Evolutionary conservation across 1,139 yeast genomes (phyloP).

Genomic region (Protomyces macrosporus): DNA sequence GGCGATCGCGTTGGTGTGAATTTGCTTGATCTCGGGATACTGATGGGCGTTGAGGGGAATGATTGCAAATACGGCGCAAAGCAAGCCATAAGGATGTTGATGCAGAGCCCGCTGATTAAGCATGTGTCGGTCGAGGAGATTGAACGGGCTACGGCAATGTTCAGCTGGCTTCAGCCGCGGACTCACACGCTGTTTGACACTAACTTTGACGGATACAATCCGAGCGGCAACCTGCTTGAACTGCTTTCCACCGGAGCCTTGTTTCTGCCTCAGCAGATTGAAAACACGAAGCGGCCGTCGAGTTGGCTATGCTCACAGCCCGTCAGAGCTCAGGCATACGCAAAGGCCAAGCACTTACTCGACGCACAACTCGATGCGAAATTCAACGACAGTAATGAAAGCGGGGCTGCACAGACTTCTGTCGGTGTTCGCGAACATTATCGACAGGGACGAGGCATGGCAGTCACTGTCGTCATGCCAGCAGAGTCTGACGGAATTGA

Average conservation of each 20-base stretch:
- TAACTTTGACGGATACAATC: background rate
- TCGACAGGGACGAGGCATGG: background rate
- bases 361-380: background rate
- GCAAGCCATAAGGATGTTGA: background rate
- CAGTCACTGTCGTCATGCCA: background rate
- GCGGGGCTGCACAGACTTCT: too few species aligned
- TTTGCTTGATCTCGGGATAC: background rate
- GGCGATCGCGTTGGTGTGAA: background rate
- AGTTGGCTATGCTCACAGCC: background rate
- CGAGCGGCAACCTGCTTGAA: background rate
- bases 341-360: background rate
- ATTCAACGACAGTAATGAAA: too few species aligned
- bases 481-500: background rate
- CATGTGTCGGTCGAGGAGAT: background rate
- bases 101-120: background rate
- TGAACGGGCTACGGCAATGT: background rate
- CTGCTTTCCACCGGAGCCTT: background rate
- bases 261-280: background rate
- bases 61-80: background rate
- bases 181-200: background rate
- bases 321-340: background rate
- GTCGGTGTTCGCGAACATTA: background rate
- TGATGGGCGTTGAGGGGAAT: background rate
- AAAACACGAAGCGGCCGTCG: background rate
- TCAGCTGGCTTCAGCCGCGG: background rate